A percentile compares a stretch with the other conserved stretches of the same genome.
Evolutionary conservation across 148 eudicot genomes (phyloP).

Genomic region (Fagopyrum tataricum): DNA sequence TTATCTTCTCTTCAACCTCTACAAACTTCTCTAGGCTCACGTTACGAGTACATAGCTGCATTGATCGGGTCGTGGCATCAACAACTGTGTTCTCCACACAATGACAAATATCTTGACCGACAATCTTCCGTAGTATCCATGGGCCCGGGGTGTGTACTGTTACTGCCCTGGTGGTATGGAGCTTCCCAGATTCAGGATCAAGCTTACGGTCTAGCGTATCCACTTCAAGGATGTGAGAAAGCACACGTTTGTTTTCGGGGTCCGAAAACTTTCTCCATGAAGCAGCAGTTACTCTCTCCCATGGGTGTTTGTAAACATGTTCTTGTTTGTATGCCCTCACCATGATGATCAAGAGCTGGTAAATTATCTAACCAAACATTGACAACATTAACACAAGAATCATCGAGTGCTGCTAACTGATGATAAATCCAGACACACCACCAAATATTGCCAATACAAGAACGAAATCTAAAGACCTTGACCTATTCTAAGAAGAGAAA

Average conservation of each 20-base stretch:
- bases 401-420: not conserved
- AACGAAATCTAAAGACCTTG: not conserved
- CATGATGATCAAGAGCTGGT: slow-evolving; percentile 27
- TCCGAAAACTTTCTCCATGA: slow-evolving; percentile 99
- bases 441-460: not conserved
- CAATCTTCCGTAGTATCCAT: slow-evolving; percentile 69
- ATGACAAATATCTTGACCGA: slow-evolving; percentile 94
- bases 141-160: slow-evolving; percentile 89
- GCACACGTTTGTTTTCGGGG: slow-evolving; percentile 69
- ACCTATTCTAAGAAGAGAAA: not conserved
- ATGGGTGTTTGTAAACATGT: slow-evolving; percentile 85
- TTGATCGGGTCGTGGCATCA: slow-evolving; percentile 62
- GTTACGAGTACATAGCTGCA: slow-evolving; percentile 77
- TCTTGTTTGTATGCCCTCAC: slow-evolving; percentile 85
- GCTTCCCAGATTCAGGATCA: slow-evolving; percentile 67
- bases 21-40: slow-evolving; percentile 72
- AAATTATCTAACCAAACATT: not conserved
- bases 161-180: slow-evolving; percentile 79
- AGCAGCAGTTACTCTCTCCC: slow-evolving; percentile 92
- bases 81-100: slow-evolving; percentile 87
- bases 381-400: not conserved
- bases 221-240: slow-evolving; percentile 85
- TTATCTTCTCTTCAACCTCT: slow-evolving; percentile 88
- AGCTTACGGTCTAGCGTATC: slow-evolving; percentile 75
- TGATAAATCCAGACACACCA: not conserved